A percentile compares a stretch with the other conserved stretches of the same genome.
Evolutionary conservation across 306 rosid genomes (phyloP).

Genomic region (Begonia peltatifolia): DNA sequence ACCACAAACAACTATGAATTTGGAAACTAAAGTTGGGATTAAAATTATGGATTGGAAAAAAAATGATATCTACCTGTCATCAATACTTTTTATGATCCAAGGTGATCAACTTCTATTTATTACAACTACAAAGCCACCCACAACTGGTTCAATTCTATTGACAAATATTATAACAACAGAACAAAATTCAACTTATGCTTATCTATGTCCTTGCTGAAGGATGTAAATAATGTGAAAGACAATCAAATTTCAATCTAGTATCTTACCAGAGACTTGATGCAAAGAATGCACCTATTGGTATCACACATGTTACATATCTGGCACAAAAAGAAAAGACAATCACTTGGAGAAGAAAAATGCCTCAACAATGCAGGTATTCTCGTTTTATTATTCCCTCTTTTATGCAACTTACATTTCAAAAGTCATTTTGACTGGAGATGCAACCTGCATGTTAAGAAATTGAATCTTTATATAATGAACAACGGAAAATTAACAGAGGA

Average conservation of each 20-base stretch:
- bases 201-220: no score
- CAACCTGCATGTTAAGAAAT: constrained; percentile 50
- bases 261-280: constrained; percentile 96
- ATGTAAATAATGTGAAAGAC: background rate
- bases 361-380: background rate
- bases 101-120: no score
- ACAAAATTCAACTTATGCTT: no score
- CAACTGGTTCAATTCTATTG: no score
- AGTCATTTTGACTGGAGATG: constrained; percentile 83
- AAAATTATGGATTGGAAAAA: no score
- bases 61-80: no score
- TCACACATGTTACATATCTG: constrained; percentile 92
- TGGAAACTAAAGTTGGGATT: no score
- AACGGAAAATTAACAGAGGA: background rate
- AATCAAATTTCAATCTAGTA: constrained; percentile 4
- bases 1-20: no score
- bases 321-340: constrained; percentile 10
- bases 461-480: background rate
- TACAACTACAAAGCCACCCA: no score
- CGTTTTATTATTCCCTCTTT: background rate
- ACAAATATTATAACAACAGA: no score
- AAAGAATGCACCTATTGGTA: constrained; percentile 90
- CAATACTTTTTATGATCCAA: no score
- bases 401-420: constrained; percentile 69
- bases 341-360: constrained; percentile 3